phyloP scores from a whole-genome alignment of 176 grass and related monocot genomes.

The Musa beccarii region DNA sequence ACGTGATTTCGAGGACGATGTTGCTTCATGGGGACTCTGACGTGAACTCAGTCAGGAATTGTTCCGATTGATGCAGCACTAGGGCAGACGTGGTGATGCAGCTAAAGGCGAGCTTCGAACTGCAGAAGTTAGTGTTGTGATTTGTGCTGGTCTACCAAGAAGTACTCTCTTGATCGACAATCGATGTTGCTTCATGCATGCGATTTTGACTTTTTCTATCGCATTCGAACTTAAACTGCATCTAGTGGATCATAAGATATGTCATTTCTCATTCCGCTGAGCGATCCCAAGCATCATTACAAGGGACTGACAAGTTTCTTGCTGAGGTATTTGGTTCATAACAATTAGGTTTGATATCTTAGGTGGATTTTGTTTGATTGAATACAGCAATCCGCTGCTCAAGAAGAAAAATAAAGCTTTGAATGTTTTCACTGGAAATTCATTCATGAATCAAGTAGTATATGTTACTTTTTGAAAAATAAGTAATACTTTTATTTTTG shows the following conservation, averaged over 20 bases:
- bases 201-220: too few species aligned
- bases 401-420: not conserved
- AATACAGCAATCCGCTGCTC: not conserved
- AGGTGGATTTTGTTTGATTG: not conserved
- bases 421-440: not conserved
- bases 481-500: not conserved
- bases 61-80: constrained; percentile 22
- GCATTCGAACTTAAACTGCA: too few species aligned
- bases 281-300: not conserved
- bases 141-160: too few species aligned
- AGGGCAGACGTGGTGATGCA: constrained; percentile 10
- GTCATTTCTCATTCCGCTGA: too few species aligned
- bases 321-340: not conserved
- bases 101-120: constrained; percentile 18
- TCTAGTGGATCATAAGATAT: too few species aligned
- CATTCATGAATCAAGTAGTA: too few species aligned
- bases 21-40: constrained; percentile 16
- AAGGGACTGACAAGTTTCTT: constrained; percentile 5
- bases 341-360: not conserved
- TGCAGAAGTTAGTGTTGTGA: not conserved
- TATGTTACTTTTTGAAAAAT: not conserved
- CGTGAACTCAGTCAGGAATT: constrained; percentile 30
- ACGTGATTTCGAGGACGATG: constrained; percentile 4
- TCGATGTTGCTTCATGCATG: too few species aligned
- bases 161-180: too few species aligned